Conservation (phyloP, 768 basidiomycete species). For the Mycena olivaceomarginata region DNA sequence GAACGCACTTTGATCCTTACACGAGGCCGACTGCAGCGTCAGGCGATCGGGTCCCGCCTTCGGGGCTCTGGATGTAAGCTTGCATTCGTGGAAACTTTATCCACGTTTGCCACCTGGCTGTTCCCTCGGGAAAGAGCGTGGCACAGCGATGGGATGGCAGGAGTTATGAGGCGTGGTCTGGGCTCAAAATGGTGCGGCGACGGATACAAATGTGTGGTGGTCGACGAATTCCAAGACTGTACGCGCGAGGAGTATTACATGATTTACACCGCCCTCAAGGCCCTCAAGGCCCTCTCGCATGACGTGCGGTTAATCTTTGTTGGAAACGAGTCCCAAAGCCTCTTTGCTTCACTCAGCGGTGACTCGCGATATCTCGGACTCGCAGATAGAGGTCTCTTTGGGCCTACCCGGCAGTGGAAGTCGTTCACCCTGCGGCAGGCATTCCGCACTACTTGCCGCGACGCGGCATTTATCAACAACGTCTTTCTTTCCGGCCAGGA, state of each 20-base stretch:
- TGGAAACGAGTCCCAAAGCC: slow-evolving; percentile 3
- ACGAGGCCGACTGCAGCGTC: neutral
- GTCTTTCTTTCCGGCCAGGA: slow-evolving; percentile 1
- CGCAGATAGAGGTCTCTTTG: neutral
- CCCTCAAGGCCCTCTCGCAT: neutral
- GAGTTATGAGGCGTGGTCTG: neutral
- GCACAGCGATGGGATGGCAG: neutral
- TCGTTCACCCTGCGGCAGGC: neutral
- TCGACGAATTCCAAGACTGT: neutral
- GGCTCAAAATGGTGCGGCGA: neutral
- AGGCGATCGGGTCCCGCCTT: neutral
- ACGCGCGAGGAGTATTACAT: neutral
- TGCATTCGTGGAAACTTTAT: neutral
- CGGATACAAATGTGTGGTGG: neutral
- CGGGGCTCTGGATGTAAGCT: neutral
- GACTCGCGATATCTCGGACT: slow-evolving; percentile 5
- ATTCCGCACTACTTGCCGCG: neutral
- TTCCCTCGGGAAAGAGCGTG: neutral
- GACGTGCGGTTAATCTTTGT: slow-evolving; percentile 2
- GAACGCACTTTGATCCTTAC: neutral
- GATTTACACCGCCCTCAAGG: neutral
- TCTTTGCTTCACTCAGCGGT: neutral
- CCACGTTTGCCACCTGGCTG: neutral
- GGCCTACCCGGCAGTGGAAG: slow-evolving; percentile 6
- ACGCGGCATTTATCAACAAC: slow-evolving; percentile 5